Base-by-base conservation (phyloP, 108 stramenopile species). In the Pseudonitzschia pungens region DNA sequence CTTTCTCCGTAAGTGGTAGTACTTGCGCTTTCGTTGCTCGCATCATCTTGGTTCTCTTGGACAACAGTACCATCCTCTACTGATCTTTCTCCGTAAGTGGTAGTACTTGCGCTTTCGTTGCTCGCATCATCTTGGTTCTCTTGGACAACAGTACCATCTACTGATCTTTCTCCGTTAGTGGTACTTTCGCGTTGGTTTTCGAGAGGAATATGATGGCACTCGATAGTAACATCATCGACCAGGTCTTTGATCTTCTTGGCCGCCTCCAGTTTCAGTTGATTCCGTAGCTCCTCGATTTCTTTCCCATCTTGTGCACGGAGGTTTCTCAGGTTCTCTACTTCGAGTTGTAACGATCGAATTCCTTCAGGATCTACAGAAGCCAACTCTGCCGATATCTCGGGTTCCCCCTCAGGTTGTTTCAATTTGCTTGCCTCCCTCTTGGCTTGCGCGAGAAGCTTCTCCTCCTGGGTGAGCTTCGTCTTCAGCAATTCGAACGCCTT, bases 221-320 rank as follows among this genome's bases (percentile, higher is more conserved):
- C n/a, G n/a, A n/a, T n/a, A n/a, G n/a, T n/a, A n/a, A n/a, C n/a
- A n/a, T n/a, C n/a, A n/a, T n/a, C n/a, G n/a, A n/a, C n/a, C n/a
- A n/a, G n/a, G n/a, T n/a, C n/a, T n/a, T n/a, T n/a, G n/a, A n/a
- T n/a, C n/a, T n/a, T n/a, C n/a, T n/a, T n/a, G n/a, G n/a, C n/a
- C n/a, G n/a, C n/a, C n/a, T n/a, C n/a, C n/a, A n/a, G 43, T 7
- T 27, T 29, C 43, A 67, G 43, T 48, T 45, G 65, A 48, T 7
- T 22, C 29, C 29, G 65, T 9, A 67, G 44, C 27, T 44, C 44
- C 18, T 42, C 22, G 0, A 68, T 69, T 69, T 76, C 60, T 69
- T 63, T 76, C 26, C 43, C 42, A 24, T 69, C 68, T 63, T 69
- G 60, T 10, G 32, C 29, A 26, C 66, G 65, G 40, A 75, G 74